Conservation (phyloP, 805 yeast genomes). For the Blastobotrys americana region DNA sequence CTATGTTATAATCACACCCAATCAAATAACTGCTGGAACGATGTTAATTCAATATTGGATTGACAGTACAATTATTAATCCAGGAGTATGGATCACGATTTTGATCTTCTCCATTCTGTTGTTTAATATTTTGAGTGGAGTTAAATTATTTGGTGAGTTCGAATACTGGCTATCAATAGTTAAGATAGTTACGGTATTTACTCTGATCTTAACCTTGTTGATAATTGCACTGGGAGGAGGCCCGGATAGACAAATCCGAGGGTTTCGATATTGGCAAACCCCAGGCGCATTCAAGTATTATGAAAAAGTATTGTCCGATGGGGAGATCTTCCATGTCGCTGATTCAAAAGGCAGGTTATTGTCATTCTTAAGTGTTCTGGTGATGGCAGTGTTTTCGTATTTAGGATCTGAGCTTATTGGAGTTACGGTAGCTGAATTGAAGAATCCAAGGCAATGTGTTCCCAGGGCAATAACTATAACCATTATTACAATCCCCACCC, state of each 20-base stretch:
- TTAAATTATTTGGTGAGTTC: conserved; percentile 66
- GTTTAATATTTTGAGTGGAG: conserved; percentile 43
- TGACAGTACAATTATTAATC: conserved; percentile 25
- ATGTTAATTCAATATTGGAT: conserved; percentile 78
- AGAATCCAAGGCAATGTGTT: conserved; percentile 60
- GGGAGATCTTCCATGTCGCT: conserved; percentile 15
- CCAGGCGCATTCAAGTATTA: conserved; percentile 55
- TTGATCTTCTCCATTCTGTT: conserved; percentile 45
- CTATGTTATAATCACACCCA: conserved; percentile 72
- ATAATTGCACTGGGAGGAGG: conserved; percentile 77
- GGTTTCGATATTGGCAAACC: conserved; percentile 48
- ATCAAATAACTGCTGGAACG: conserved; percentile 74
- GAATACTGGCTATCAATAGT: conserved; percentile 75
- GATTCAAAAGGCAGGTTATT: conserved; percentile 61
- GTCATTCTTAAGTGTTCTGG: conserved; percentile 63
- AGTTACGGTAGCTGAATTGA: conserved; percentile 77
- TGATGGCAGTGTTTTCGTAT: conserved; percentile 68
- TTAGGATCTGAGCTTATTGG: conserved; percentile 84
- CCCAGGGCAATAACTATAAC: conserved; percentile 74
- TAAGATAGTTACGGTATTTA: conserved; percentile 64
- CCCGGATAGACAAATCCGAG: conserved; percentile 57
- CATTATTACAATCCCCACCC: conserved; percentile 56
- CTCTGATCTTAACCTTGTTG: conserved; percentile 66
- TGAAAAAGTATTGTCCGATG: conserved; percentile 26
- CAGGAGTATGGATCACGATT: conserved; percentile 4